Conservation (phyloP, 2,329 filamentous ascomycete genomes). For the Scolecobasidium constrictum region DNA sequence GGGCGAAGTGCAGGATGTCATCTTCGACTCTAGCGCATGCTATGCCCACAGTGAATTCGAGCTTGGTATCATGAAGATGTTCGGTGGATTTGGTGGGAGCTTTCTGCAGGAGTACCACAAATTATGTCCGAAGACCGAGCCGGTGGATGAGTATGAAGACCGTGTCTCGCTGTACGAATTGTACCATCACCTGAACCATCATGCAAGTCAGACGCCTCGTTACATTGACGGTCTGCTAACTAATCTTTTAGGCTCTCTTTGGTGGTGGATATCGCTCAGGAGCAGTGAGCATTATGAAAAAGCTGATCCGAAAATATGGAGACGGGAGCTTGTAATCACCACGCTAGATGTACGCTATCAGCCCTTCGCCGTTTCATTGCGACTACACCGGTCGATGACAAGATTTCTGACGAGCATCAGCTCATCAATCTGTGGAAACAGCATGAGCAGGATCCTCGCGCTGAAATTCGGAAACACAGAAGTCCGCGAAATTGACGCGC, state of each 20-base stretch:
- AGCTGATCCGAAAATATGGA: conserved; percentile 61
- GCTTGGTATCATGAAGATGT: conserved; percentile 92
- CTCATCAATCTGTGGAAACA: too few relatives aligned
- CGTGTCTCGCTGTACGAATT: conserved; percentile 71
- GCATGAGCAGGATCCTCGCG: too few relatives aligned
- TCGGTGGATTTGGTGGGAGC: conserved; percentile 65
- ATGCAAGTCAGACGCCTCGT: conserved; percentile 26
- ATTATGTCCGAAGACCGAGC: conserved; percentile 69
- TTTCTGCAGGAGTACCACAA: conserved; percentile 73
- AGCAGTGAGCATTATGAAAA: conserved; percentile 70
- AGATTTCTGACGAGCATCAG: too few relatives aligned
- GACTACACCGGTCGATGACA: too few relatives aligned
- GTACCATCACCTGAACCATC: conserved; percentile 86
- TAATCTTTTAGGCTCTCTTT: conserved; percentile 49
- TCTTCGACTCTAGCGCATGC: conserved; percentile 71
- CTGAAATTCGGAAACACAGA: too few relatives aligned
- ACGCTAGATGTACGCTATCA: too few relatives aligned
- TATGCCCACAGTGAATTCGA: conserved; percentile 89
- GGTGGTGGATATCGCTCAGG: conserved; percentile 67
- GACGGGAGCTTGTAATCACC: conserved; percentile 1
- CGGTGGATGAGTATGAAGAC: conserved; percentile 74
- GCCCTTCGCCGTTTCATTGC: too few relatives aligned
- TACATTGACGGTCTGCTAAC: neutral
- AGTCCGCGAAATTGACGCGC: too few relatives aligned
- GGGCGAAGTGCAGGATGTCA: conserved; percentile 56